These are phyloP conservation scores for Jacaranda copaia DNA, from an alignment of 257 asterid species.

Conservation along the genomic window DNA sequence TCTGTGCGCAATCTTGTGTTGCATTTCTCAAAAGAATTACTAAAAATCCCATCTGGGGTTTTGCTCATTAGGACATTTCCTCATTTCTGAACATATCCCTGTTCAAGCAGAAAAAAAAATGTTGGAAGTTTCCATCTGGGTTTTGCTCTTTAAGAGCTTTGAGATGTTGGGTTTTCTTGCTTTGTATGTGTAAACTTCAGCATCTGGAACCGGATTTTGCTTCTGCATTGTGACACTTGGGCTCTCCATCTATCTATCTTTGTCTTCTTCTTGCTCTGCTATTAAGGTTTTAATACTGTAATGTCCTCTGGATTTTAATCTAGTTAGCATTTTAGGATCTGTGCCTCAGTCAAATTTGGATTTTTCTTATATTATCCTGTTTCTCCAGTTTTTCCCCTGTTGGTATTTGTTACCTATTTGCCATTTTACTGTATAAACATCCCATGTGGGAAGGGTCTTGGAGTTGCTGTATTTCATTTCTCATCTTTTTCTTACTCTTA, in stretches of 20 bases:
- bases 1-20: slow-evolving; percentile 14
- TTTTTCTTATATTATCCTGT: slow-evolving; percentile 11
- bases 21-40: not conserved
- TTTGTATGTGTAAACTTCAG: slow-evolving; percentile 16
- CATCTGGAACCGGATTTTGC: slow-evolving; percentile 34
- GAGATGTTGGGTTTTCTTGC: slow-evolving; percentile 32
- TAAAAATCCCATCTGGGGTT: slow-evolving; percentile 30
- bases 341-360: slow-evolving; percentile 19
- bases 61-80: slow-evolving; percentile 16
- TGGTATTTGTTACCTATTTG: slow-evolving; percentile 14
- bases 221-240: slow-evolving; percentile 19
- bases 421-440: not conserved
- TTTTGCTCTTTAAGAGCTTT: slow-evolving; percentile 34
- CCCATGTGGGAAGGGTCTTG: slow-evolving; percentile 4
- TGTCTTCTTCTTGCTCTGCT: not conserved
- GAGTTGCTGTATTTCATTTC: not conserved
- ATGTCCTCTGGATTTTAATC: slow-evolving; percentile 7
- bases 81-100: not conserved
- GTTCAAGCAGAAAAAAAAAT: not conserved
- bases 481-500: slow-evolving; percentile 11
- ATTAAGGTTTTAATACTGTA: not conserved
- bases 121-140: slow-evolving; percentile 24
- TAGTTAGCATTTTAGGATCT: slow-evolving; percentile 48
- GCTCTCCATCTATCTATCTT: not conserved
- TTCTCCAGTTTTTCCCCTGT: slow-evolving; percentile 18